Conservation (phyloP, 768 basidiomycete species). For the Lentinula sp. region DNA sequence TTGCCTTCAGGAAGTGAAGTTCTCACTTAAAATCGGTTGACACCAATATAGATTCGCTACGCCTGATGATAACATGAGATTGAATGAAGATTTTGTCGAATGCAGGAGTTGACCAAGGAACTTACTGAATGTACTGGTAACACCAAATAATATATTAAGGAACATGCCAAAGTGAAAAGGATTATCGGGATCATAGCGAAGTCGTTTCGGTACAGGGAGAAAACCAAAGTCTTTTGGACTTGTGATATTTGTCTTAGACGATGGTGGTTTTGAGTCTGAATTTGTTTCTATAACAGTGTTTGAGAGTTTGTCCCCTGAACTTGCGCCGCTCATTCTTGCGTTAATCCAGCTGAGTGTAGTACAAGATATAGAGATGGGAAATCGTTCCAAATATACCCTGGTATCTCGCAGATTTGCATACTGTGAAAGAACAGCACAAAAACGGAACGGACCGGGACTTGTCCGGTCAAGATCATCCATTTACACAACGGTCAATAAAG, state of each 20-base stretch:
- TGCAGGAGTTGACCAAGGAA: background rate
- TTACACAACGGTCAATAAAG: too few species aligned
- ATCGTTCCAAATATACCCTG: too few species aligned
- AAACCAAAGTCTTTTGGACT: conserved; percentile 50
- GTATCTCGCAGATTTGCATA: too few species aligned
- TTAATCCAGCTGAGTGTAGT: background rate
- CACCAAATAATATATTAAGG: conserved; percentile 55
- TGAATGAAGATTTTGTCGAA: too few species aligned
- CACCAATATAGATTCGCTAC: conserved; percentile 79
- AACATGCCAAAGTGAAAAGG: conserved; percentile 45
- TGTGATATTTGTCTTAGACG: background rate
- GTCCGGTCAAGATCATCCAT: too few species aligned
- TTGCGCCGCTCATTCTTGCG: background rate
- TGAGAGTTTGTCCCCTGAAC: background rate
- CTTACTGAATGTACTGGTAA: conserved; percentile 54
- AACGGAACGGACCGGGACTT: too few species aligned
- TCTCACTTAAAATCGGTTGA: conserved; percentile 68
- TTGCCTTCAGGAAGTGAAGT: background rate
- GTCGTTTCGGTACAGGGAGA: conserved; percentile 53
- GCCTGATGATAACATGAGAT: conserved; percentile 22
- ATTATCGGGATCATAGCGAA: conserved; percentile 44
- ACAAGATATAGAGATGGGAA: background rate
- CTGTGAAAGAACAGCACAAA: too few species aligned
- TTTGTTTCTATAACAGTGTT: background rate
- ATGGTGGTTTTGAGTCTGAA: background rate